Conservation (phyloP, 306 rosid species). For the Gastrolobium villosum region DNA sequence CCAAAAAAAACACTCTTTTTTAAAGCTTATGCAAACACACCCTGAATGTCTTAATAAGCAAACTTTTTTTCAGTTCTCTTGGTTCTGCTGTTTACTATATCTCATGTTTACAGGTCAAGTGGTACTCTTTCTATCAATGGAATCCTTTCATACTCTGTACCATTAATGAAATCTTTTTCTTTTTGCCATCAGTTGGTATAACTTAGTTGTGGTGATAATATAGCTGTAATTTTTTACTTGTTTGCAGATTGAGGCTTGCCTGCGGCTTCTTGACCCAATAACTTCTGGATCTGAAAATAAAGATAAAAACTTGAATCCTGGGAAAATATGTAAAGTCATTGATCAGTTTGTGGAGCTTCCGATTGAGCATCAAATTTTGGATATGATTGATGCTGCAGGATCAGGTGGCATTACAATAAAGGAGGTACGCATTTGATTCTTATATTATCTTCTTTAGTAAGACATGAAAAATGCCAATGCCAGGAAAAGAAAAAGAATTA, state of each 20-base stretch:
- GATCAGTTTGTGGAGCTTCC: slow-evolving; percentile 88
- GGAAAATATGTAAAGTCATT: slow-evolving; percentile 59
- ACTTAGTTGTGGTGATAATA: not conserved
- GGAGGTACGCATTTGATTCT: slow-evolving; percentile 66
- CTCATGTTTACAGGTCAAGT: not conserved
- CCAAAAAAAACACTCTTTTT: too few relatives aligned
- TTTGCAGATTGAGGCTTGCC: slow-evolving; percentile 52
- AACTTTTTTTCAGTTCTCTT: not conserved
- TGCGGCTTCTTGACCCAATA: slow-evolving; percentile 63
- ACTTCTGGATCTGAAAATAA: slow-evolving; percentile 55
- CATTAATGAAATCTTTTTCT: not conserved
- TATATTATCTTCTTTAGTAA: slow-evolving; percentile 38
- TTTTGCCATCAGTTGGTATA: not conserved
- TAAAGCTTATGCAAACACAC: too few relatives aligned
- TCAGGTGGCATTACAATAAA: slow-evolving; percentile 69
- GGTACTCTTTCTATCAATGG: slow-evolving; percentile 1
- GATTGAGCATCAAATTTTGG: slow-evolving; percentile 75
- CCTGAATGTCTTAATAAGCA: not conserved
- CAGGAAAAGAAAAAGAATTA: slow-evolving; percentile 11
- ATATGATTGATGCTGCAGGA: slow-evolving; percentile 80
- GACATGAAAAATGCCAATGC: slow-evolving; percentile 29
- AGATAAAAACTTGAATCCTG: slow-evolving; percentile 57
- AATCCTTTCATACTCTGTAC: slow-evolving; percentile 12
- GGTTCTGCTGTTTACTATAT: not conserved
- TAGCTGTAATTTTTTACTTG: slow-evolving; percentile 25